Base-by-base conservation (phyloP, 1,284 basidiomycete genomes). In the Trichosporon faecale region DNA sequence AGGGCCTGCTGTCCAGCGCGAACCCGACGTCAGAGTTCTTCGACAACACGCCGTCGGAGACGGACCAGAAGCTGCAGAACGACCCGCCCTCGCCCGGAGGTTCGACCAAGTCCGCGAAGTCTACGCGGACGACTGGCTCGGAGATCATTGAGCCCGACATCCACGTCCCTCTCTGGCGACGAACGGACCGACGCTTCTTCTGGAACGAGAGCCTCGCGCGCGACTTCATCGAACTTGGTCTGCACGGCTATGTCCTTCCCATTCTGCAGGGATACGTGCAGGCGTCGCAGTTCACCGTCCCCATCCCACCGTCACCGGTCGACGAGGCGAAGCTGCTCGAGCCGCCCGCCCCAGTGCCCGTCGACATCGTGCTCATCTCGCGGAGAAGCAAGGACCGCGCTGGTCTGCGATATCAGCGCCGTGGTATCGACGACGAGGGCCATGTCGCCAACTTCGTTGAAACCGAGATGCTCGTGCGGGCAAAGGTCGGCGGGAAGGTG, bases 211-310 rank as follows among this genome's bases (percentile, higher is more conserved):
- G 70, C 66, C 70, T 82, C 35, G 63, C 80, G 64, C 76, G 79
- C 66, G 80, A 81, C 66, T 80, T 84, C 68, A 77, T 82, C 69
- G 78, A 81, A 35, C 72, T 72, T 8, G 84, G 85, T 1, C 84
- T 93, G 12, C 91, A 95, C 81, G 85, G 89, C 1, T 95, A 91
- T 77, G 88, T 95, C 64, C 85, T 95, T 1, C 93, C 93, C 0
- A 86, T 96, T 66, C 91, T 94, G 88, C 94, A 97, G 84, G 94
- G 94, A 2, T 95, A 90, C 83, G 91, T 90, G 72, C 92, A 94
- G 78, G 85, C 89, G 0, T 82, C 91, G 0, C 83, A 86, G 1
- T 91, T 94, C 78, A 80, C 81, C 33, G 85, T 94, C 40, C 90
- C 91, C 3, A 72, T 79, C 4, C 71, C 75, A 9, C 73, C 72